Evolutionary conservation across 805 yeast species (phyloP).

Genomic region (Trichomonascus vanleenenianus): DNA sequence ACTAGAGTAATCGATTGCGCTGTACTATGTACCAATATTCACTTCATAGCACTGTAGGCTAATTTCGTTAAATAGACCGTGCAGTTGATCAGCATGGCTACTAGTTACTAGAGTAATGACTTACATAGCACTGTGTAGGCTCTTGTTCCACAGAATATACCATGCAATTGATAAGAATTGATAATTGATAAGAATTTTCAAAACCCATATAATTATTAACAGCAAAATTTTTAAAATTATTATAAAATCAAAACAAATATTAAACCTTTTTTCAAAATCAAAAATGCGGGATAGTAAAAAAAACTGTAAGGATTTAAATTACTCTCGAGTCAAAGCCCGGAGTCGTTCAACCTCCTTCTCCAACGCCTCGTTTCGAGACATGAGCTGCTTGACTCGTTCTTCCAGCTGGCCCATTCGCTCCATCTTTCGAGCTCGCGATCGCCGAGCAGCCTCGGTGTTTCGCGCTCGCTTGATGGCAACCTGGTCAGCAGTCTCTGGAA

Average conservation of each 20-base stretch:
- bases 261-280: neutral
- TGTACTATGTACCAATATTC: no score
- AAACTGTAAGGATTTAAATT: neutral
- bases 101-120: neutral
- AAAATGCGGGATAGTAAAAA: slow-evolving; percentile 3
- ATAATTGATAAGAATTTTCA: neutral
- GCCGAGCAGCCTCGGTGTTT: slow-evolving; percentile 91
- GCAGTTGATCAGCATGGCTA: no score
- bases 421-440: slow-evolving; percentile 89
- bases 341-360: slow-evolving; percentile 59
- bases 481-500: slow-evolving; percentile 50
- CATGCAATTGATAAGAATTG: no score
- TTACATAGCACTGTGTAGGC: neutral
- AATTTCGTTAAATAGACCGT: no score
- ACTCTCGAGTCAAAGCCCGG: slow-evolving; percentile 19
- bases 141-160: neutral
- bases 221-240: neutral
- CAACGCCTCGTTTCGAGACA: slow-evolving; percentile 50
- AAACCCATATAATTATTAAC: neutral
- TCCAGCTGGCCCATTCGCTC: slow-evolving; percentile 82
- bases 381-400: slow-evolving; percentile 56
- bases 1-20: no score
- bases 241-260: no score
- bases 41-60: no score
- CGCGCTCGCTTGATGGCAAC: slow-evolving; percentile 82